A percentile compares a stretch with the other conserved stretches of the same genome.
These are phyloP conservation scores for Tylopilus vinaceipallidus DNA, from an alignment of 768 basidiomycete genomes.

Conservation along the genomic window DNA sequence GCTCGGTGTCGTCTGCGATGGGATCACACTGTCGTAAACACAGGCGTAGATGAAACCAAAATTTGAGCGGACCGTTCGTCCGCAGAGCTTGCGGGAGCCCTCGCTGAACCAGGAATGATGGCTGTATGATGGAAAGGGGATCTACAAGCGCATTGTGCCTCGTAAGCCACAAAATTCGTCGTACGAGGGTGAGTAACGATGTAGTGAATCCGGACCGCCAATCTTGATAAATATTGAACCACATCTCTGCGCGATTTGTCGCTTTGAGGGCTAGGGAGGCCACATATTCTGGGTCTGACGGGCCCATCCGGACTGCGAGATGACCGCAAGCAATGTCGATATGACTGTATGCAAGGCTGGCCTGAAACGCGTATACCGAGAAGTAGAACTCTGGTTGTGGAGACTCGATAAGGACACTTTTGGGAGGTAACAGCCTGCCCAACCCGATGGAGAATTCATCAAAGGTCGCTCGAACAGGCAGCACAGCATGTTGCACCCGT, in stretches of 20 bases:
- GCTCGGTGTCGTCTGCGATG: conserved; percentile 3
- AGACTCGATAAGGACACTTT: not conserved
- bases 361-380: conserved; percentile 19
- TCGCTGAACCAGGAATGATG: conserved; percentile 78
- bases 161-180: conserved; percentile 51
- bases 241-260: conserved; percentile 8
- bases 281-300: conserved; percentile 32
- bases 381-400: conserved; percentile 22
- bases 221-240: conserved; percentile 25
- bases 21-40: conserved; percentile 48
- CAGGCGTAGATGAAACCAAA: conserved; percentile 72
- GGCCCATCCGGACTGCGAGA: conserved; percentile 26
- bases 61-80: conserved; percentile 66
- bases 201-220: conserved; percentile 31
- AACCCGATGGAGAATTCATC: conserved; percentile 19
- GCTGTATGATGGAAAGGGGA: conserved; percentile 79
- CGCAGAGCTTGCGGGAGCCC: conserved; percentile 69
- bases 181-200: conserved; percentile 41
- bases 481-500: not conserved
- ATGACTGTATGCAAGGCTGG: conserved; percentile 4
- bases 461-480: conserved; percentile 6
- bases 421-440: conserved; percentile 1
- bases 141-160: conserved; percentile 55
- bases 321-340: conserved; percentile 21
- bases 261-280: conserved; percentile 11